Evolutionary conservation across 225 moss, liverwort and hornwort species (phyloP), one percentile per base, ranked within the genome.

Genomic region (Takakia lepidozioides): DNA sequence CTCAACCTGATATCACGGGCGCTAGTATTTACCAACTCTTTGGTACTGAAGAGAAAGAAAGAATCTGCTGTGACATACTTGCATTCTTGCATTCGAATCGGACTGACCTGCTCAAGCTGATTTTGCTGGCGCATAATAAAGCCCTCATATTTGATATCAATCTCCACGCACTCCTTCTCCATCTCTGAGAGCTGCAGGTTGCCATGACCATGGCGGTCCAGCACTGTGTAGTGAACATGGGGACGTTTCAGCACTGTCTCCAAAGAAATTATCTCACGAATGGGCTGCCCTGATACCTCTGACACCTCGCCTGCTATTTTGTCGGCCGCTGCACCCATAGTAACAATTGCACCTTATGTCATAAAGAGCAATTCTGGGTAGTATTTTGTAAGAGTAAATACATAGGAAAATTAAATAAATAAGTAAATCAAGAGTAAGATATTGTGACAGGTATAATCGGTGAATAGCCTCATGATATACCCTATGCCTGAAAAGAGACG

Each of bases 71-170:
- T n/a, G n/a, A n/a, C n/a, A n/a, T n/a, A n/a, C n/a, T n/a, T n/a
- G n/a, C n/a, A n/a, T n/a, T n/a, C n/a, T n/a, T n/a, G n/a, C n/a
- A n/a, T n/a, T n/a, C n/a, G n/a, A 19, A 24, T 19, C 11, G 3
- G 16, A 18, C 26, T 19, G 16, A 83, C 91, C 78, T 92, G 86
- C 46, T 84, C 86, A 64, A 86, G 91, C 59, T 92, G 91, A 48
- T 57, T 46, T 69, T 81, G 81, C 68, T 86, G 86, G 29, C 86
- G 86, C 62, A 73, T 78, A 20, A 92, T 92, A 57, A 92, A 92
- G 45, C 91, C 91, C 43, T 86, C 91, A 49, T 92, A 92, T 48
- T 92, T 92, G 39, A 92, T 82, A 51, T 92, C 91, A 41, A 92
- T 84, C 64, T 92, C 91, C 66, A 92, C 83, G 46, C 91, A 86